phyloP scores from a whole-genome alignment of 257 asterid genomes.

The Sherardia arvensis region DNA sequence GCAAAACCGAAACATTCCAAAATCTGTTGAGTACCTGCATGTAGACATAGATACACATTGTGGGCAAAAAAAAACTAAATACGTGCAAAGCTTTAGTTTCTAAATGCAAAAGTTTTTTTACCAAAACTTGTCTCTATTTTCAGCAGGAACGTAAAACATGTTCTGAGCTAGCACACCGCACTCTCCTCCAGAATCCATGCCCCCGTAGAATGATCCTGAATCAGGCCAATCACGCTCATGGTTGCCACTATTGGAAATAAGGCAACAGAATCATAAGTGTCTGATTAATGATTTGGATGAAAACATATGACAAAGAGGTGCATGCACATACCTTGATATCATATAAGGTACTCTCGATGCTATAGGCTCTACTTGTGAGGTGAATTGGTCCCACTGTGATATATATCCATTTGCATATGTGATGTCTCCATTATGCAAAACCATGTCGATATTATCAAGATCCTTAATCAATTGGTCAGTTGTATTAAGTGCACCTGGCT shows the following conservation, averaged over 20 bases:
- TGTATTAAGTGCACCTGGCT: slow-evolving; percentile 79
- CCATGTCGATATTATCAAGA: slow-evolving; percentile 39
- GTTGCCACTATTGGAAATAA: slow-evolving; percentile 28
- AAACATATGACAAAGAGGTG: neutral
- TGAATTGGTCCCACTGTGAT: slow-evolving; percentile 91
- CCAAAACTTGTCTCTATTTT: slow-evolving; percentile 50
- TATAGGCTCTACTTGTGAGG: slow-evolving; percentile 78
- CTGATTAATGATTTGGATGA: neutral
- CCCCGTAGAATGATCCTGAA: slow-evolving; percentile 33
- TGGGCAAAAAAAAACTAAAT: neutral
- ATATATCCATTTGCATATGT: slow-evolving; percentile 43
- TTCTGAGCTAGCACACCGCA: slow-evolving; percentile 47
- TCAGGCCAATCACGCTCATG: slow-evolving; percentile 46
- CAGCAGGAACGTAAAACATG: slow-evolving; percentile 40
- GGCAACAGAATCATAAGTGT: neutral
- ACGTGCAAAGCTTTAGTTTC: neutral
- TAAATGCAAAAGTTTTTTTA: neutral
- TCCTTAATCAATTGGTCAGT: slow-evolving; percentile 77
- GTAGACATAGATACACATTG: neutral
- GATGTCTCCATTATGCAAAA: slow-evolving; percentile 49
- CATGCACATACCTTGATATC: slow-evolving; percentile 57
- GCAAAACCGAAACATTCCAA: slow-evolving; percentile 42
- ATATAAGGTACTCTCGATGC: slow-evolving; percentile 77
- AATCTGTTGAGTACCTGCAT: slow-evolving; percentile 31
- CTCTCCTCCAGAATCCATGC: slow-evolving; percentile 44